Conservation (phyloP, 352 stramenopile genomes). For the Thalassiosira mediterranea region DNA sequence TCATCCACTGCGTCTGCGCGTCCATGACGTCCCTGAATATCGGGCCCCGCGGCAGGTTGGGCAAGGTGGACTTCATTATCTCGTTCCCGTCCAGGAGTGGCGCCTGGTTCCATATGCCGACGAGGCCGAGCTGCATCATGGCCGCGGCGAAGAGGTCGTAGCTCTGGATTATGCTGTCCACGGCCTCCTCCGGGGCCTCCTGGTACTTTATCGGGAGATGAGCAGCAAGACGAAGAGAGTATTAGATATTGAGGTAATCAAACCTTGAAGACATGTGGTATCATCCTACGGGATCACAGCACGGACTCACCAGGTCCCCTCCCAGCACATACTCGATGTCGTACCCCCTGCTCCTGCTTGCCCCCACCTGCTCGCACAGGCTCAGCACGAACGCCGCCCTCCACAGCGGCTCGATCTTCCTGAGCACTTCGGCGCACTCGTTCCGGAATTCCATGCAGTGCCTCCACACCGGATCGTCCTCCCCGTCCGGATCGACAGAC, state of each 20-base stretch:
- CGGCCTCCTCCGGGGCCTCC: constrained; percentile 68
- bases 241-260: constrained; percentile 2
- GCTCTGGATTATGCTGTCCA: constrained; percentile 61
- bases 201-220: constrained; percentile 26
- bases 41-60: constrained; percentile 64
- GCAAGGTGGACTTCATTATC: constrained; percentile 70
- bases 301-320: constrained; percentile 65
- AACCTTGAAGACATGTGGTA: background rate
- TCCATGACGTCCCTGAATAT: constrained; percentile 79
- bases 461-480: constrained; percentile 75
- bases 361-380: constrained; percentile 66
- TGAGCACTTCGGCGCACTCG: constrained; percentile 59
- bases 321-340: constrained; percentile 69
- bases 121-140: constrained; percentile 72
- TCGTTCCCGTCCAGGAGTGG: constrained; percentile 70
- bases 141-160: constrained; percentile 74
- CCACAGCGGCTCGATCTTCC: constrained; percentile 67
- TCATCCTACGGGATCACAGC: too few species aligned
- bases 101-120: constrained; percentile 75
- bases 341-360: constrained; percentile 32
- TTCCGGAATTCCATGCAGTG: constrained; percentile 80
- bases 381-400: constrained; percentile 71
- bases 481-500: constrained; percentile 53
- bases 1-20: constrained; percentile 77
- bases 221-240: background rate